Base-by-base conservation (phyloP, 1,139 yeast species). In the Meyerozyma athensensis region DNA sequence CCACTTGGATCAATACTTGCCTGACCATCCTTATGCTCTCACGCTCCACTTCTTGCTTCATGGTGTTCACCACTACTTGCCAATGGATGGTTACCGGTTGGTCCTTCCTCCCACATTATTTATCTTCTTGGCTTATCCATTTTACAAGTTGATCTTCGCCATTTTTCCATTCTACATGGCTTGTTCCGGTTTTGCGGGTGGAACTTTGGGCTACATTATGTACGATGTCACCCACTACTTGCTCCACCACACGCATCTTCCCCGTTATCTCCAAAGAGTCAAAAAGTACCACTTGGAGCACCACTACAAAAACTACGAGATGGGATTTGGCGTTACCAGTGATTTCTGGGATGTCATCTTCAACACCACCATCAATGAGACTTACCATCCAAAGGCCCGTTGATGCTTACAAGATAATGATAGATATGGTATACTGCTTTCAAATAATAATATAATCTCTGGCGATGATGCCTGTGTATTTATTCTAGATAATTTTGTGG, bases 81-180 rank as follows among this genome's bases (percentile, higher is more conserved):
- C 99, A 43, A 92, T 94, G 98, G 99, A 92, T 65, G 77, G 78
- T 42, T 72, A 80, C 61, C 79, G 99, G 57, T 75, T 92, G 56
- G 99, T 92, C 33, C 82, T 92, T 82, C 99, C 99, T 4, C 99
- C 99, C 34, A 71, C 97, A 0, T 67, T 92, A 54, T 81, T 90
- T 49, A 37, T 68, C 2, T 34, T 66, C 4, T 65, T 70, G 54
- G 72, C 71, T 3, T 66, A 55, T 42, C 76, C 76, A 30, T 68
- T 70, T 54, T 66, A 68, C 49, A 58, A 44, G 35, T 50, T 70
- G 42, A 65, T 70, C 10, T 70, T 69, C 42, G 41, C 45, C 12
- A 36, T 68, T 10, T 60, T 70, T 39, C 76, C 76, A 36, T 69
- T 54, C 53, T 65, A 68, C 50, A 63, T 61, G 70, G 76, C 76